Percentiles rank a stretch among this genome's conserved stretches.
Conservation (phyloP, 1,284 basidiomycete genomes). For the Rhizoctonia solani region DNA sequence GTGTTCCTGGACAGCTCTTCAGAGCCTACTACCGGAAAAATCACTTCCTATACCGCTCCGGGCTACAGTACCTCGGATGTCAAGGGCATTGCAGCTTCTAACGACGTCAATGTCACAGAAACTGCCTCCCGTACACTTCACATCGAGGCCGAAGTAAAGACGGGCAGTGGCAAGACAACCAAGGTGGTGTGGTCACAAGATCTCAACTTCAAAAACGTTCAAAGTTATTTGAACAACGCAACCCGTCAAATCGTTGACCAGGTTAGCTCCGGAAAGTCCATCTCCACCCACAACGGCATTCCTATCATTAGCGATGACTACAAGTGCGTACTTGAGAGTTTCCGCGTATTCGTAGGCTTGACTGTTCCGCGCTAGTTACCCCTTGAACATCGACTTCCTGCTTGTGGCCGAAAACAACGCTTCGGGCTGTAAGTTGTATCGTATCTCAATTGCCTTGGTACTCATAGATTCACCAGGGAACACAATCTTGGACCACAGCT, state of each 20-base stretch:
- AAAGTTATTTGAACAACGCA: conserved; percentile 56
- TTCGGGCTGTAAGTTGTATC: conserved; percentile 53
- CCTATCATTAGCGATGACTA: conserved; percentile 60
- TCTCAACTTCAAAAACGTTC: conserved; percentile 58
- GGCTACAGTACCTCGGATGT: conserved; percentile 59
- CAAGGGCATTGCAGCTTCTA: conserved; percentile 48
- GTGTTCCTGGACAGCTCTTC: conserved; percentile 64
- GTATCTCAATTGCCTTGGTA: not conserved
- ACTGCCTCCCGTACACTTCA: conserved; percentile 57
- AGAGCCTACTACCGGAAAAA: conserved; percentile 66
- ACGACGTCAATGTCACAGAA: conserved; percentile 59
- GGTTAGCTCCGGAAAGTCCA: conserved; percentile 57
- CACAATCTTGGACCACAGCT: conserved; percentile 67
- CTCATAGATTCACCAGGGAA: conserved; percentile 22
- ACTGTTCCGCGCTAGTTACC: no score
- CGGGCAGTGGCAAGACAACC: conserved; percentile 59
- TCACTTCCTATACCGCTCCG: conserved; percentile 59
- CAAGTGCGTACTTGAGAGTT: conserved; percentile 50
- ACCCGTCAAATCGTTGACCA: conserved; percentile 63
- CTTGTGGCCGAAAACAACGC: conserved; percentile 50
- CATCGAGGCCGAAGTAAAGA: conserved; percentile 61
- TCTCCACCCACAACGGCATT: conserved; percentile 64
- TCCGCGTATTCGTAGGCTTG: no score
- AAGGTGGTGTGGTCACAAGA: conserved; percentile 60
- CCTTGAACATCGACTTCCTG: conserved; percentile 64